Evolutionary conservation across 257 asterid genomes (phyloP).

Genomic region (Echites panduratus): DNA sequence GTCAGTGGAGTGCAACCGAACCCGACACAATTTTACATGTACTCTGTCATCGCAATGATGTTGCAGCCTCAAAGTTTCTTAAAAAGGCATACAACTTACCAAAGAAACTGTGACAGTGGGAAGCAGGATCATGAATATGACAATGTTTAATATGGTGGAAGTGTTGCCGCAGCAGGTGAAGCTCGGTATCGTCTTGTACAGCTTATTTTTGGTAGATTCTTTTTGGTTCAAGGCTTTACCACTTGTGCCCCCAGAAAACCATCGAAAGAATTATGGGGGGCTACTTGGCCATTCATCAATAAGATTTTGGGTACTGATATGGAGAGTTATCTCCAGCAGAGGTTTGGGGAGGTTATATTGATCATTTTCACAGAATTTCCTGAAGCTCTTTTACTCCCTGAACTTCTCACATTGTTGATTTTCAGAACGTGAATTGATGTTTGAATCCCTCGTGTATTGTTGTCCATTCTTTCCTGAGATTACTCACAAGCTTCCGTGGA

Average conservation of each 20-base stretch:
- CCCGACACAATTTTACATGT: slow-evolving; percentile 68
- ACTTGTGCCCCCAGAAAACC: not conserved
- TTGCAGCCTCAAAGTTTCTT: slow-evolving; percentile 60
- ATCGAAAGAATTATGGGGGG: not conserved
- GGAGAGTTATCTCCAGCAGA: not conserved
- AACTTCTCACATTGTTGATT: not conserved
- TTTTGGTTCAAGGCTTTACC: not conserved
- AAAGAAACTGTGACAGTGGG: slow-evolving; percentile 30
- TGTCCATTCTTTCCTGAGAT: too few species aligned
- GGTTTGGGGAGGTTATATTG: not conserved
- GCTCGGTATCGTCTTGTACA: not conserved
- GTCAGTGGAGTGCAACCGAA: slow-evolving; percentile 67
- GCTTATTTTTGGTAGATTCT: not conserved
- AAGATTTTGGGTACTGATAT: slow-evolving; percentile 1
- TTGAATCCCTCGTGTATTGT: too few species aligned
- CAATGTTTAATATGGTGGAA: not conserved
- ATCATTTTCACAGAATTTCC: not conserved
- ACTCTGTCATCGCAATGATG: slow-evolving; percentile 69
- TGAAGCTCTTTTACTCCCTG: too few species aligned
- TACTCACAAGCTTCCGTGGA: too few species aligned
- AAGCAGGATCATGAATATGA: not conserved
- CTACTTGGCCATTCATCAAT: not conserved
- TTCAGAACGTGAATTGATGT: not conserved
- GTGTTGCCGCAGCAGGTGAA: not conserved
- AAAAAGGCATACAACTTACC: slow-evolving; percentile 64